A percentile compares a stretch with the other conserved stretches of the same genome.
Conservation (phyloP, 441 rosid genomes). For the Pelargonium fulgidum region DNA sequence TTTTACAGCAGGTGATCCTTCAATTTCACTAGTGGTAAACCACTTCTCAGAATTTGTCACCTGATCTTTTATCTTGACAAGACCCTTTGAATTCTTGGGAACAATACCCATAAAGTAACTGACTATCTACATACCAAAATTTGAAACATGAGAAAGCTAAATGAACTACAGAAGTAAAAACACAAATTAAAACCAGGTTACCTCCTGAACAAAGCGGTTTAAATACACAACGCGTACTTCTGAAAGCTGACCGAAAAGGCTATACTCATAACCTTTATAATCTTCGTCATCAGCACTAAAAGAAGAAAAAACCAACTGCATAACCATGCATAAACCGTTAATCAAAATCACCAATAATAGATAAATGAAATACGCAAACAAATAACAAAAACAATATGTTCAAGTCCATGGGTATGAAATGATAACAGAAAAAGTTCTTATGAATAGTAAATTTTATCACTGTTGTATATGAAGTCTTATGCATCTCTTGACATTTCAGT, state of each 20-base stretch:
- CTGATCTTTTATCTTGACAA: constrained; percentile 79
- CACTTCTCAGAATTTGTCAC: constrained; percentile 82
- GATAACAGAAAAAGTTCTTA: neutral
- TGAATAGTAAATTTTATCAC: neutral
- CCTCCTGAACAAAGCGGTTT: constrained; percentile 99
- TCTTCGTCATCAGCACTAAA: constrained; percentile 82
- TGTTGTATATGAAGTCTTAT: neutral
- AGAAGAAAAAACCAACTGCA: constrained; percentile 85
- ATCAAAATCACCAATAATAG: neutral
- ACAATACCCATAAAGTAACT: constrained; percentile 91
- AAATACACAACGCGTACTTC: constrained; percentile 95
- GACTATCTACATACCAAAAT: constrained; percentile 50
- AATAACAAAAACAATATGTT: neutral
- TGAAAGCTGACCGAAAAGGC: constrained; percentile 88
- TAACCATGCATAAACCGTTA: constrained; percentile 7
- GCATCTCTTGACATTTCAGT: constrained; percentile 3
- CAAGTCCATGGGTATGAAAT: neutral
- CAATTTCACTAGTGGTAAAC: constrained; percentile 86
- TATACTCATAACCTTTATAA: constrained; percentile 80
- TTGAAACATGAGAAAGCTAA: constrained; percentile 31
- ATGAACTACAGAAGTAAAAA: constrained; percentile 15
- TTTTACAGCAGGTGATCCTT: constrained; percentile 94
- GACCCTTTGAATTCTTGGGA: constrained; percentile 59
- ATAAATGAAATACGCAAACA: neutral
- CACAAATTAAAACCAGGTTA: constrained; percentile 29